These are phyloP conservation scores for Tardiomyces digboiensis DNA, from an alignment of 1,139 yeast genomes.

Conservation along the genomic window DNA sequence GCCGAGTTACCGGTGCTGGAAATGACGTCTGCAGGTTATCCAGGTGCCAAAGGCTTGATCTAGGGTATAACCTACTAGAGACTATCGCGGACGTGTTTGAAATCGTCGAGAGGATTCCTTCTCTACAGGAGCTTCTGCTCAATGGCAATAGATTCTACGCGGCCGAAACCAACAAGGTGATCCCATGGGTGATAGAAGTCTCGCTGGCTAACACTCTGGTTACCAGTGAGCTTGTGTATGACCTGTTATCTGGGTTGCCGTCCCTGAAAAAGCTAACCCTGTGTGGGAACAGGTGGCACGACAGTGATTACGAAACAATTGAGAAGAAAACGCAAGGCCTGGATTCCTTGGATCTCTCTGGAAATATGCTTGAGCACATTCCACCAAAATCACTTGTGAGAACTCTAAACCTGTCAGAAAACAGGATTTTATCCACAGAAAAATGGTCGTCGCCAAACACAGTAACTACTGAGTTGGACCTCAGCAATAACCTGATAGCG, in stretches of 20 bases:
- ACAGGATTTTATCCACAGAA: constrained; percentile 10
- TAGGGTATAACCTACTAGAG: constrained; percentile 51
- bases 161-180: constrained; percentile 1
- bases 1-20: constrained; percentile 15
- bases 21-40: constrained; percentile 2
- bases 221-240: constrained; percentile 18
- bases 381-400: neutral
- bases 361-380: constrained; percentile 7
- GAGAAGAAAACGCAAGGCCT: neutral
- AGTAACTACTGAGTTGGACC: neutral
- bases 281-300: constrained; percentile 36
- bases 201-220: constrained; percentile 31
- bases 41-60: constrained; percentile 37
- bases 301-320: neutral
- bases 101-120: constrained; percentile 3
- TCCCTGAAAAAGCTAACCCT: constrained; percentile 34
- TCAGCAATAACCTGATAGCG: neutral
- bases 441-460: neutral
- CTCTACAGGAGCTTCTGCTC: constrained; percentile 18
- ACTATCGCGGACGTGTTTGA: constrained; percentile 32
- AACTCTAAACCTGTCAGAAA: constrained; percentile 19
- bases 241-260: constrained; percentile 35
- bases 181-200: constrained; percentile 19
- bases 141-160: constrained; percentile 53
- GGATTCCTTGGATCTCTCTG: constrained; percentile 10